phyloP scores from a whole-genome alignment of 495 filamentous ascomycete species.

The Sordaria brevicollis region DNA sequence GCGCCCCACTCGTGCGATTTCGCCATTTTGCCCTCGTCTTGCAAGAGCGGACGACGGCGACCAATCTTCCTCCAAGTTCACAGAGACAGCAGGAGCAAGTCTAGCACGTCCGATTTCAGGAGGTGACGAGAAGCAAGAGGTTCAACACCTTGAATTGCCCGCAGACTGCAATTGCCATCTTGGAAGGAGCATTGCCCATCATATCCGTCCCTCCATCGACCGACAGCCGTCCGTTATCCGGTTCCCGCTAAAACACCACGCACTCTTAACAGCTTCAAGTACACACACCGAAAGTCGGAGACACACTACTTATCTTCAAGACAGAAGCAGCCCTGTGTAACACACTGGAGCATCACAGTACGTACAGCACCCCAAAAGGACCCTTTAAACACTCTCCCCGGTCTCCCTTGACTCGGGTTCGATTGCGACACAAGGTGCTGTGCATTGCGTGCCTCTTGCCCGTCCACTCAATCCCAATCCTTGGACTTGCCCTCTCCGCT shows the following conservation, averaged over 20 bases:
- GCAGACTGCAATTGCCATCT: background rate
- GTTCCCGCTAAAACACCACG: background rate
- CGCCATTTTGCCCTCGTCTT: conserved; percentile 21
- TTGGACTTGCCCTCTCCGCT: background rate
- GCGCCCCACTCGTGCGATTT: conserved; percentile 17
- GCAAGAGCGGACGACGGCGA: conserved; percentile 5
- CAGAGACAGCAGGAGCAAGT: conserved; percentile 7
- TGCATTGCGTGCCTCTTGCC: conserved; percentile 18
- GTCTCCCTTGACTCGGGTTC: background rate
- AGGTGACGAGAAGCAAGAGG: background rate
- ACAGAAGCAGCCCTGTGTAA: background rate
- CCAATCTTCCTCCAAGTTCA: background rate
- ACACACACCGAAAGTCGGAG: background rate
- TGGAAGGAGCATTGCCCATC: background rate
- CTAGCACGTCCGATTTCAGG: background rate
- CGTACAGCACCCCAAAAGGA: background rate
- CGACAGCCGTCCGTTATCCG: background rate
- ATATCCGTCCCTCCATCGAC: too few relatives aligned
- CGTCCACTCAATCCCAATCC: background rate
- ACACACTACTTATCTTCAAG: background rate
- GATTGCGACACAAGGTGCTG: conserved; percentile 16
- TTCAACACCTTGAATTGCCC: background rate
- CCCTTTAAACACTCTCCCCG: background rate
- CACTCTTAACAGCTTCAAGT: background rate
- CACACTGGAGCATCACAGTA: background rate